Conservation (phyloP, 768 basidiomycete species). For the Cystofilobasidium bisporidii region DNA sequence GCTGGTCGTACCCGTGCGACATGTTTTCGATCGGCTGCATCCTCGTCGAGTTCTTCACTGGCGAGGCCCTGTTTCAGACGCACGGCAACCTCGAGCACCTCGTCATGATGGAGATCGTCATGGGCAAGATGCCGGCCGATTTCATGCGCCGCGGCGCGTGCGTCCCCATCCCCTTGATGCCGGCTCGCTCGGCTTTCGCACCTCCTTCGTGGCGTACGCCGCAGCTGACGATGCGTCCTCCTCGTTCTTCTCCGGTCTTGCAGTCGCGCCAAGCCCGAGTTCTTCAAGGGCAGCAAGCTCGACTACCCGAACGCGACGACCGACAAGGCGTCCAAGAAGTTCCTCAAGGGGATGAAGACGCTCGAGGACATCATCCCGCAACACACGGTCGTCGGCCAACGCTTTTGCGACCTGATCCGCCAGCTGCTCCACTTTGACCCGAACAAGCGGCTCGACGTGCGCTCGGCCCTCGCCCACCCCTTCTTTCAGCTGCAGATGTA, state of each 20-base stretch:
- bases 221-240: too few relatives aligned
- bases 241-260: not conserved
- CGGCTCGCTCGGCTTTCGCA: too few relatives aligned
- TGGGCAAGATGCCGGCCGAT: slow-evolving; percentile 91
- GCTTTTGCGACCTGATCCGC: slow-evolving; percentile 79
- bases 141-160: slow-evolving; percentile 45
- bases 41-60: slow-evolving; percentile 95
- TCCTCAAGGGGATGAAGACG: slow-evolving; percentile 73
- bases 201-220: not conserved
- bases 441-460: slow-evolving; percentile 72
- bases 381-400: slow-evolving; percentile 41
- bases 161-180: too few relatives aligned
- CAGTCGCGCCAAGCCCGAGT: slow-evolving; percentile 64
- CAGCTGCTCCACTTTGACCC: slow-evolving; percentile 85
- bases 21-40: slow-evolving; percentile 98
- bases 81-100: slow-evolving; percentile 98
- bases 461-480: slow-evolving; percentile 75
- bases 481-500: slow-evolving; percentile 50
- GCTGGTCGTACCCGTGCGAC: slow-evolving; percentile 98
- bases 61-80: slow-evolving; percentile 95
- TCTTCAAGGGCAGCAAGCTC: slow-evolving; percentile 74
- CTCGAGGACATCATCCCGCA: slow-evolving; percentile 66
- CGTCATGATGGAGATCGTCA: slow-evolving; percentile 99
- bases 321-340: slow-evolving; percentile 82
- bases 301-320: slow-evolving; percentile 89